phyloP scores from a whole-genome alignment of 1,284 basidiomycete genomes.

The Trametes hirsuta region DNA sequence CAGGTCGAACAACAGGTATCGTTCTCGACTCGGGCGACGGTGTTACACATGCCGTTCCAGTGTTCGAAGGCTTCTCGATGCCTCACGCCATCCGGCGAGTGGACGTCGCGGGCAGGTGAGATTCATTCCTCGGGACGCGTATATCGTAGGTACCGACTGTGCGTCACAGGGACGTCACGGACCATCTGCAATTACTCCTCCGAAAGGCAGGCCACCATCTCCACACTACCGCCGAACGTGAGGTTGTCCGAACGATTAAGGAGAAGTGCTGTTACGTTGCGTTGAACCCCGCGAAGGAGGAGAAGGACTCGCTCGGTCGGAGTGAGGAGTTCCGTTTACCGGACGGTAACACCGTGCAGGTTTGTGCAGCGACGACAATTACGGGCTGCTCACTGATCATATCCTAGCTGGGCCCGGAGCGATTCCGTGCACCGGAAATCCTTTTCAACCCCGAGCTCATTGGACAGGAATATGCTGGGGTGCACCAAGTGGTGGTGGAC shows the following conservation, averaged over 20 bases:
- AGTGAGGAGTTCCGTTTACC: constrained; percentile 93
- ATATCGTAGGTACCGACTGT: constrained; percentile 1
- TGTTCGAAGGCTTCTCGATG: constrained; percentile 99
- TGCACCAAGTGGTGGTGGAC: constrained; percentile 94
- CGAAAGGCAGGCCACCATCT: constrained; percentile 95
- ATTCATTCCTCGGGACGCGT: background rate
- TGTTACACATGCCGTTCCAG: constrained; percentile 98
- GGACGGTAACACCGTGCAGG: constrained; percentile 93
- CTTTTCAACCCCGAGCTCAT: constrained; percentile 98
- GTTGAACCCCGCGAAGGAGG: constrained; percentile 89
- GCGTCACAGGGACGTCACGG: constrained; percentile 85
- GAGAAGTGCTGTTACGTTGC: constrained; percentile 98
- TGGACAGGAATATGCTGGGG: constrained; percentile 95
- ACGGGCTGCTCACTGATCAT: background rate
- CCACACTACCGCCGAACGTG: constrained; percentile 96
- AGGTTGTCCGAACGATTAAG: constrained; percentile 97
- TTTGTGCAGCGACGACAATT: constrained; percentile 38
- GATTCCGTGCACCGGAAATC: constrained; percentile 97
- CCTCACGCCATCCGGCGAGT: constrained; percentile 96
- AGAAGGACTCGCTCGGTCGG: constrained; percentile 83
- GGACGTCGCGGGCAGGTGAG: constrained; percentile 92
- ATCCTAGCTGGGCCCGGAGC: constrained; percentile 85
- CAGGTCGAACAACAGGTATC: constrained; percentile 98
- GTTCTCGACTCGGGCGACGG: constrained; percentile 99
- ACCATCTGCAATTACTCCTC: constrained; percentile 92